Conservation (phyloP, 78 protist species). For the Cyanophora paradoxa region DNA sequence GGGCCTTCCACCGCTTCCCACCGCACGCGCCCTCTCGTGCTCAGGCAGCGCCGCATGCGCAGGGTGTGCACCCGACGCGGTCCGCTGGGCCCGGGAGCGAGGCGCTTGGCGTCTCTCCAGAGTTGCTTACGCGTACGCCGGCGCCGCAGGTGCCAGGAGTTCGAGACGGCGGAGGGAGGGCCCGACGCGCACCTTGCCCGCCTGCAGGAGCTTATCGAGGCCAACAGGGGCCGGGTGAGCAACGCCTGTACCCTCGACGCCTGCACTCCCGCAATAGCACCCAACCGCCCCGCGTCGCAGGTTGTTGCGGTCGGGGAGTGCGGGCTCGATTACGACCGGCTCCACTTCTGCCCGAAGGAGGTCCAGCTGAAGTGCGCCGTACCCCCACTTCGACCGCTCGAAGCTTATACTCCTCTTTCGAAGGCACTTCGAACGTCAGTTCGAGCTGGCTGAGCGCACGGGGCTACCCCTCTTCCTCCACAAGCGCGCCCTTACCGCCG, state of each 20-base stretch:
- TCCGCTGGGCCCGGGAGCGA: neutral
- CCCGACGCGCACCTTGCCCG: neutral
- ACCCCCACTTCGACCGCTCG: no score
- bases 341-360: neutral
- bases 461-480: slow-evolving; percentile 42
- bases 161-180: neutral
- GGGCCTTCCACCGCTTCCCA: no score
- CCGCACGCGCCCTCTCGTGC: no score
- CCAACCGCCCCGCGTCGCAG: no score
- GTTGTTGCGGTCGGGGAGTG: slow-evolving; percentile 41
- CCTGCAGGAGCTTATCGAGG: slow-evolving; percentile 11
- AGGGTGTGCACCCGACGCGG: slow-evolving; percentile 46
- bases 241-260: no score
- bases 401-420: no score
- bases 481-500: neutral
- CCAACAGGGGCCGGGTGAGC: neutral
- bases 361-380: neutral
- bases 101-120: neutral
- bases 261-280: no score
- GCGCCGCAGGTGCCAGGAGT: neutral
- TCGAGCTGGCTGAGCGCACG: neutral
- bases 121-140: no score
- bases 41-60: no score
- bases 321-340: slow-evolving; percentile 41
- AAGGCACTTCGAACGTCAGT: slow-evolving; percentile 11